Evolutionary conservation across 441 rosid species (phyloP), one percentile per base, ranked within the genome.

Genomic region (Pelargonium fulgidum): DNA sequence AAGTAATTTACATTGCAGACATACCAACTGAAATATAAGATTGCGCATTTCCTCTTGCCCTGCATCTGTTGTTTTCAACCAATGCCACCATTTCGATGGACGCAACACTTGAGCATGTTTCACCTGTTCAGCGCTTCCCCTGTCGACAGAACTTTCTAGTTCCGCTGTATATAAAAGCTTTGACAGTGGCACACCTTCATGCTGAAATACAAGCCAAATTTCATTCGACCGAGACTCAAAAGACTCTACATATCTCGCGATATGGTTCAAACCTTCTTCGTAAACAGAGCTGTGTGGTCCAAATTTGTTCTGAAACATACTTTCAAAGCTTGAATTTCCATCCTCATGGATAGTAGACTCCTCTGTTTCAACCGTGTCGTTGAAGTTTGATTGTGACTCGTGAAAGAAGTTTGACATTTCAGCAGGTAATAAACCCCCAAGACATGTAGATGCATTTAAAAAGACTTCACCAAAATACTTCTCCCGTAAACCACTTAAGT

Each of bases 61-160:
- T 65, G 88, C 83, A 71, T 88, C 81, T 67, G 96, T 90, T 64
- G 92, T 94, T 84, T 84, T 94, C 87, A 94, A 78, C 99, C 97
- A 90, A 65, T 81, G 88, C 99, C 99, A 94, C 97, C 96, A 94
- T 80, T 88, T 86, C 14, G 99, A 94, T 7, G 97, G 96, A 70
- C 79, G 86, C 78, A 94, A 78, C 64, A 91, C 79, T 78, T 83
- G 90, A 66, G 79, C 78, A 50, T 56, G 89, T 70, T 81, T 89
- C 70, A 73, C 81, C 67, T 83, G 87, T 75, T 86, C 89, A 75
- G 78, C 73, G 67, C 80, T 87, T 75, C 80, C 88, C 61, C 72
- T 80, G 45, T 75, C 39, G 68, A 76, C 70, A 71, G 66, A 67
- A 72, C 73, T 79, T 75, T 80, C 84, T 63, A 79, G 89, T 76